phyloP scores from a whole-genome alignment of 73 alveolate genomes.

The Symbiodinium natans region DNA sequence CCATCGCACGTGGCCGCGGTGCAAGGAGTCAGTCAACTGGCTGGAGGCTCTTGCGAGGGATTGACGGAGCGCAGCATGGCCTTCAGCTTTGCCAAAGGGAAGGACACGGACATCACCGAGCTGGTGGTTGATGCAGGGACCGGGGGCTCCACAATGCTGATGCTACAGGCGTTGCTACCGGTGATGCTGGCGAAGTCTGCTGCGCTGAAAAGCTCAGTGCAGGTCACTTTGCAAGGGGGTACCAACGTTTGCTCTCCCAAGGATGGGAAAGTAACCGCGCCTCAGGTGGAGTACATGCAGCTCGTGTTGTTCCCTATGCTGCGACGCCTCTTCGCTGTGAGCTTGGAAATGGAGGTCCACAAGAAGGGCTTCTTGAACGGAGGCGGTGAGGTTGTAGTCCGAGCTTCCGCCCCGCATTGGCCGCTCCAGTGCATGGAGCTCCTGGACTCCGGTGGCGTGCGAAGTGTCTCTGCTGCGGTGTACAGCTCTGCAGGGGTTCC shows the following conservation, averaged over 20 bases:
- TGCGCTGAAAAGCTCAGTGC: not conserved
- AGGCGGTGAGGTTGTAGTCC: constrained; percentile 51
- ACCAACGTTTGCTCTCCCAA: constrained; percentile 66
- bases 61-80: not conserved
- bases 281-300: constrained; percentile 53
- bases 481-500: constrained; percentile 75
- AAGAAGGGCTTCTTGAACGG: constrained; percentile 48
- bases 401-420: not conserved
- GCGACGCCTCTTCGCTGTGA: constrained; percentile 44
- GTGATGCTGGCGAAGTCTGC: constrained; percentile 41
- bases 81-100: not conserved
- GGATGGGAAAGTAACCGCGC: constrained; percentile 10
- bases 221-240: constrained; percentile 58
- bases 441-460: constrained; percentile 13
- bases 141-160: constrained; percentile 89
- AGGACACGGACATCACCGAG: not conserved
- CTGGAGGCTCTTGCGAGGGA: not conserved
- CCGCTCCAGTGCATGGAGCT: constrained; percentile 30
- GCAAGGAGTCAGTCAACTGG: not conserved
- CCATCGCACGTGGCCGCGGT: constrained; percentile 65
- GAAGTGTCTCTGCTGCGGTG: not conserved
- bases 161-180: constrained; percentile 82
- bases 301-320: constrained; percentile 62
- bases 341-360: constrained; percentile 37
- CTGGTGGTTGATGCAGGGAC: constrained; percentile 67